Evolutionary conservation across 495 filamentous ascomycete genomes (phyloP), one percentile per base, ranked within the genome.

Genomic region (Aspergillus sparsus): DNA sequence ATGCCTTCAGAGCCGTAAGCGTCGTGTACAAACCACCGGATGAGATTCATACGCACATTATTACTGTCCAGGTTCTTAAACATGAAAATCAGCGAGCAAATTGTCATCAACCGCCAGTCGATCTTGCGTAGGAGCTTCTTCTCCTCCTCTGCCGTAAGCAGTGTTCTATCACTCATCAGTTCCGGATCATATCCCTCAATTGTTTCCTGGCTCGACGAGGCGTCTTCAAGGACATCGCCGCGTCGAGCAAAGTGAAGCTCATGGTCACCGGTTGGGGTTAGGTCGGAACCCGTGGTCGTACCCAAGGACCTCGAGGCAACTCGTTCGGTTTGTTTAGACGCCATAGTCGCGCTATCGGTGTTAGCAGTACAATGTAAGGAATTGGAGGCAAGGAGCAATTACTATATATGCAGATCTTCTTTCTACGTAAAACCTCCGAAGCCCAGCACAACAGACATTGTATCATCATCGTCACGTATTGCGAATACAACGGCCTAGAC

Each of bases 41-140:
- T 27, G 21, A 27, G 21, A 15, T 15, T 2, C 10, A 16, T 12
- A 9, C 31, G 18, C 39, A 75, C 73, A 67, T 80, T 80, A 34
- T 72, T 72, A 10, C 66, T 61, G 35, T 78, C 76, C 34, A 78
- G 39, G 39, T 75, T 76, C 58, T 78, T 77, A 54, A 80, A 72
- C 69, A 78, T 67, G 63, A 76, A 80, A 7, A 80, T 75, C 5
- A 78, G 56, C 8, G 76, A 74, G 21, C 72, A 74, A 15, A 80
- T 62, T 8, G 74, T 69, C 71, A 78, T 75, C 1, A 80, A 63
- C 15, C 72, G 73, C 77, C 73, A 80, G 53, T 80, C 77, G 16
- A 80, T 74, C 18, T 72, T 69, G 13, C 73, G 68, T n/a, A 80
- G 62, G 9, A 80, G 57, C 37, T 65, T 76, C 49, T 71, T 76